A percentile compares a stretch with the other conserved stretches of the same genome.
These are phyloP conservation scores for Mycena floridula DNA, from an alignment of 768 basidiomycete species.

Conservation along the genomic window DNA sequence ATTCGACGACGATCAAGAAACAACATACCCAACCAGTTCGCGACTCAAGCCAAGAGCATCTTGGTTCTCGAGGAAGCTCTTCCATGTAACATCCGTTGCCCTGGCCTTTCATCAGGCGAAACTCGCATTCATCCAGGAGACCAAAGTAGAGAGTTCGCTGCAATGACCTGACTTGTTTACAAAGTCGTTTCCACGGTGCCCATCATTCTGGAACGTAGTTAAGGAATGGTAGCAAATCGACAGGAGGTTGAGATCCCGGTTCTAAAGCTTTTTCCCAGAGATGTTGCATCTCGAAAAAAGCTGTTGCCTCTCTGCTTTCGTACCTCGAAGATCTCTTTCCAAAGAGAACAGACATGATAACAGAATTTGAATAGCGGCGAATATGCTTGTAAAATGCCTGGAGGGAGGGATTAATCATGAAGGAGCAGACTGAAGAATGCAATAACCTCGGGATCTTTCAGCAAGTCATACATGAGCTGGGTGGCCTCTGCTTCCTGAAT, in stretches of 20 bases:
- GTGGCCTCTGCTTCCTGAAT: slow-evolving; percentile 23
- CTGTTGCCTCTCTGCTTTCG: neutral
- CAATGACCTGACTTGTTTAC: slow-evolving; percentile 1
- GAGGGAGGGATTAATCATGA: neutral
- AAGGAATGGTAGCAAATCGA: slow-evolving; percentile 5
- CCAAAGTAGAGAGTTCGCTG: slow-evolving; percentile 13
- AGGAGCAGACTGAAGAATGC: neutral
- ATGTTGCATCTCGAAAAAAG: neutral
- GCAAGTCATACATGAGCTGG: slow-evolving; percentile 22
- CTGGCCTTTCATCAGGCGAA: slow-evolving; percentile 10
- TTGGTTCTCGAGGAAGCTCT: slow-evolving; percentile 2
- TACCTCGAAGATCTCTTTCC: slow-evolving; percentile 1
- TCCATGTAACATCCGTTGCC: slow-evolving; percentile 20
- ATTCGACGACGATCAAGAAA: neutral
- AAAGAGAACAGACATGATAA: slow-evolving; percentile 4
- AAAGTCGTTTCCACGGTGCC: slow-evolving; percentile 5
- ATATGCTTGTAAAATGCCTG: neutral
- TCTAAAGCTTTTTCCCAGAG: neutral
- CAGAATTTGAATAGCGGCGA: neutral
- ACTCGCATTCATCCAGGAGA: slow-evolving; percentile 14
- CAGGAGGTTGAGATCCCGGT: slow-evolving; percentile 3
- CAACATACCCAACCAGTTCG: slow-evolving; percentile 25
- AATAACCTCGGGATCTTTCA: slow-evolving; percentile 20
- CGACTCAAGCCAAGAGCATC: slow-evolving; percentile 1
- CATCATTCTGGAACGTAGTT: slow-evolving; percentile 2